Evolutionary conservation across 2,329 filamentous ascomycete genomes (phyloP), one percentile per base, ranked within the genome.

Genomic region (Drechmeria coniospora): DNA sequence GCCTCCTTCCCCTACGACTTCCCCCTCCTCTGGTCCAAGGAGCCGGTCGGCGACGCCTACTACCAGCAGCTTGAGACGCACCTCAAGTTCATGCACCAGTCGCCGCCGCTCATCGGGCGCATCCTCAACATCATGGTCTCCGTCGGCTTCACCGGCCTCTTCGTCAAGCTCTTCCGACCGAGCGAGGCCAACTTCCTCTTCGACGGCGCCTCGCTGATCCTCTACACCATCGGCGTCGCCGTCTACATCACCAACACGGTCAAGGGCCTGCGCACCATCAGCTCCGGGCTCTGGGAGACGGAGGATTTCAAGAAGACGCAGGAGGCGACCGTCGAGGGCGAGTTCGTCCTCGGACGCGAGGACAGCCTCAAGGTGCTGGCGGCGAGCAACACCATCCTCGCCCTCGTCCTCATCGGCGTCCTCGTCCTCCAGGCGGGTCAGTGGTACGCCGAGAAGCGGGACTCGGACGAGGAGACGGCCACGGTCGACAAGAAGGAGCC

Each of bases 381-480:
- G 18, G 90, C 90, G 6, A 93, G 83, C 53, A 93, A 98, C 56
- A 95, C 90, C 3, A 98, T 98, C 49, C 57, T 95, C 32, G 90
- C 87, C 20, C 67, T 98, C 24, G 83, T 98, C 17, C 58, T 98
- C 29, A 76, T 95, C 3, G 90, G 90, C 5, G 81, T 98, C 8
- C 52, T 98, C 38, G 81, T 94, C 19, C 58, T 98, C 46, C 90
- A 98, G 69, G 83, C 83, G 13, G 90, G 90, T 8, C 83, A 95
- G 66, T 95, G 87, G 90, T 98, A 98, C 59, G 90, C 90, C 15
- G 86, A 95, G 67, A 69, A 81, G 49, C 92, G 92, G 59, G 86
- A 95, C 55, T 66, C 67, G 45, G 79, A 86, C 50, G 86, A 94
- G 53, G 64, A 68, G 31, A 72, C 70, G 46, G 68, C 72, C 48